phyloP scores from a whole-genome alignment of 768 basidiomycete species.

The Hysterangium stoloniferum region DNA sequence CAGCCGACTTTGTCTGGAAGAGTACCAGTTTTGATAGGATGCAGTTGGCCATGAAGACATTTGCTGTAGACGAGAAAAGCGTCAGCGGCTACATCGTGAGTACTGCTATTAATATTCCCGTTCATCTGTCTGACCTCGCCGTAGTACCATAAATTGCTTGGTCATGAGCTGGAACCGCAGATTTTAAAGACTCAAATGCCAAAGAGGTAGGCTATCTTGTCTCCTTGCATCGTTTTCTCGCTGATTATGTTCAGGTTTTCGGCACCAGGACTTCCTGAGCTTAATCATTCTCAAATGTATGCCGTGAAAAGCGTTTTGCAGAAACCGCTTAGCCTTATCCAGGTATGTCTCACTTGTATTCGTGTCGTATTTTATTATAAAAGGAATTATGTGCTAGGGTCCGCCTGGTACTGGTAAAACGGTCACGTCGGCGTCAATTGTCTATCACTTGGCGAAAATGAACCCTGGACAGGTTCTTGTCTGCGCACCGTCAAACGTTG shows the following conservation, averaged over 20 bases:
- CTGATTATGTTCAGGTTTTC: slow-evolving; percentile 49
- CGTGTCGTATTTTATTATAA: background rate
- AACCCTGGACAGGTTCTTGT: slow-evolving; percentile 99
- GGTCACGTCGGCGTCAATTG: slow-evolving; percentile 97
- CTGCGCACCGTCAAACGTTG: slow-evolving; percentile 97
- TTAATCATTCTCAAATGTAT: slow-evolving; percentile 99
- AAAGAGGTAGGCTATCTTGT: slow-evolving; percentile 42
- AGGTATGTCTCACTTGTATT: slow-evolving; percentile 29
- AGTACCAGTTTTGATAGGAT: slow-evolving; percentile 99
- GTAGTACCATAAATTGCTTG: slow-evolving; percentile 96
- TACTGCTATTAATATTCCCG: slow-evolving; percentile 12
- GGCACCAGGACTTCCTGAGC: slow-evolving; percentile 92
- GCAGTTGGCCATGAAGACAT: slow-evolving; percentile 99
- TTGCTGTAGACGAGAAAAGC: slow-evolving; percentile 98
- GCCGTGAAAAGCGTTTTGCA: slow-evolving; percentile 98
- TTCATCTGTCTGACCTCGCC: slow-evolving; percentile 10
- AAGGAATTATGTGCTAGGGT: slow-evolving; percentile 34
- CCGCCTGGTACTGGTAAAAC: slow-evolving; percentile 99
- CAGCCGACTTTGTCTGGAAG: slow-evolving; percentile 99
- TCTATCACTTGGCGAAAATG: slow-evolving; percentile 99
- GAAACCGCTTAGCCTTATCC: slow-evolving; percentile 95
- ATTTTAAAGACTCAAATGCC: slow-evolving; percentile 88
- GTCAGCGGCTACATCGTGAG: slow-evolving; percentile 96
- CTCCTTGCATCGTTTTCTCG: background rate
- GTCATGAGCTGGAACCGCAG: slow-evolving; percentile 96